phyloP scores from a whole-genome alignment of 1,139 yeast genomes.

The Lizanozyma gosingica region DNA sequence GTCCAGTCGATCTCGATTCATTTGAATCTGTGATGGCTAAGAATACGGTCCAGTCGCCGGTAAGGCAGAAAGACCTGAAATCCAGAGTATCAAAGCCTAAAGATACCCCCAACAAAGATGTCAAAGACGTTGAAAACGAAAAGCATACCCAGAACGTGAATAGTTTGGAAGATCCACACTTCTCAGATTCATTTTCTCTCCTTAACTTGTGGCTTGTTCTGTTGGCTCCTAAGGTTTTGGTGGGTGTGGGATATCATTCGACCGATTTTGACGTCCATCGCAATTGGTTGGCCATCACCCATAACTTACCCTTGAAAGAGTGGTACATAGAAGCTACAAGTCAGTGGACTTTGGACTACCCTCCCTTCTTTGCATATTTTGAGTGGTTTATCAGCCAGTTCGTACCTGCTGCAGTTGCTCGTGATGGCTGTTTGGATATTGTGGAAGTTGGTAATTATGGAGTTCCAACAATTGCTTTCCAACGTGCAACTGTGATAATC shows the following conservation, averaged over 20 bases:
- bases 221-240: slow-evolving; percentile 26
- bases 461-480: slow-evolving; percentile 71
- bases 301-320: slow-evolving; percentile 58
- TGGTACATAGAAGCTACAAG: slow-evolving; percentile 86
- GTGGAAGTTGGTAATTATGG: slow-evolving; percentile 62
- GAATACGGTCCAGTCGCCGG: too few relatives aligned
- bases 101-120: too few relatives aligned
- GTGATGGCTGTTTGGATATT: slow-evolving; percentile 75
- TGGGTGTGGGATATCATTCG: slow-evolving; percentile 50
- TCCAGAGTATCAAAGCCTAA: too few relatives aligned
- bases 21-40: too few relatives aligned
- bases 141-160: not conserved
- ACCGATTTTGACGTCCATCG: slow-evolving; percentile 97
- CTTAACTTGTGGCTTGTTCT: slow-evolving; percentile 31
- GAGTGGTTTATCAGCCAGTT: slow-evolving; percentile 71
- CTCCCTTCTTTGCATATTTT: slow-evolving; percentile 95
- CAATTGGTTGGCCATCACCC: slow-evolving; percentile 91
- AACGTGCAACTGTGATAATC: slow-evolving; percentile 67
- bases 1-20: too few relatives aligned
- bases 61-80: too few relatives aligned
- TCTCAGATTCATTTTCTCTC: not conserved
- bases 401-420: slow-evolving; percentile 53
- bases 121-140: too few relatives aligned
- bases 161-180: not conserved
- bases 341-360: slow-evolving; percentile 95